Conservation (phyloP, 805 yeast genomes). For the Yamadazyma tumulicola region DNA sequence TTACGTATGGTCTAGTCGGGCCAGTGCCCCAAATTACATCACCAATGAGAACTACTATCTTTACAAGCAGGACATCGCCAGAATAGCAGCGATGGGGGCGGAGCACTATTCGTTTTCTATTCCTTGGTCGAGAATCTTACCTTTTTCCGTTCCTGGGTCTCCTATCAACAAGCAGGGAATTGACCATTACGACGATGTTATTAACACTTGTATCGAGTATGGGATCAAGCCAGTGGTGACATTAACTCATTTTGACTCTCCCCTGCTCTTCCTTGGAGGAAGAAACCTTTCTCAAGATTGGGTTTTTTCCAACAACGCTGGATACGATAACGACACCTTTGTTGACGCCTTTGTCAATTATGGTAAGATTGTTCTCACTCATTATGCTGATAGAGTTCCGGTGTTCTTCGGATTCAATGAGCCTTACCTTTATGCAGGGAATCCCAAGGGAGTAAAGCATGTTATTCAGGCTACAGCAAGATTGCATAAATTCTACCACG, state of each 20-base stretch:
- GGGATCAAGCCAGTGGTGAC: constrained; percentile 27
- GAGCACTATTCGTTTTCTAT: constrained; percentile 28
- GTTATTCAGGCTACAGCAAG: constrained; percentile 22
- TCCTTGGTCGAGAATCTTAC: constrained; percentile 34
- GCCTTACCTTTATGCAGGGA: constrained; percentile 19
- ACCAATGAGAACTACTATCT: constrained; percentile 29
- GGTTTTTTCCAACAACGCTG: constrained; percentile 11
- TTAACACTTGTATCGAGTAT: constrained; percentile 18
- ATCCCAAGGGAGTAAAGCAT: constrained; percentile 20
- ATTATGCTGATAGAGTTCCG: constrained; percentile 26
- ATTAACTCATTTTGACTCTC: constrained; percentile 32
- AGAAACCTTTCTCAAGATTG: neutral
- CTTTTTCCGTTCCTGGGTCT: constrained; percentile 24
- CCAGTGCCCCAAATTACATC: constrained; percentile 18
- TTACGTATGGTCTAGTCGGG: constrained; percentile 7
- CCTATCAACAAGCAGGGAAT: constrained; percentile 27
- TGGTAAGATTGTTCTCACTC: constrained; percentile 26
- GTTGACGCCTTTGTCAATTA: constrained; percentile 29
- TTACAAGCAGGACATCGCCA: constrained; percentile 29
- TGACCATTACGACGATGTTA: constrained; percentile 20
- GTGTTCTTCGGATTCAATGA: constrained; percentile 30
- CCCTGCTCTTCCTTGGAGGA: constrained; percentile 10
- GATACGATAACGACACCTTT: constrained; percentile 21
- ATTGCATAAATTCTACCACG: constrained; percentile 20
- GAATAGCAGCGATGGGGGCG: constrained; percentile 29